phyloP scores from a whole-genome alignment of 2,329 filamentous ascomycete species.

The Botrytis hyacinthi region DNA sequence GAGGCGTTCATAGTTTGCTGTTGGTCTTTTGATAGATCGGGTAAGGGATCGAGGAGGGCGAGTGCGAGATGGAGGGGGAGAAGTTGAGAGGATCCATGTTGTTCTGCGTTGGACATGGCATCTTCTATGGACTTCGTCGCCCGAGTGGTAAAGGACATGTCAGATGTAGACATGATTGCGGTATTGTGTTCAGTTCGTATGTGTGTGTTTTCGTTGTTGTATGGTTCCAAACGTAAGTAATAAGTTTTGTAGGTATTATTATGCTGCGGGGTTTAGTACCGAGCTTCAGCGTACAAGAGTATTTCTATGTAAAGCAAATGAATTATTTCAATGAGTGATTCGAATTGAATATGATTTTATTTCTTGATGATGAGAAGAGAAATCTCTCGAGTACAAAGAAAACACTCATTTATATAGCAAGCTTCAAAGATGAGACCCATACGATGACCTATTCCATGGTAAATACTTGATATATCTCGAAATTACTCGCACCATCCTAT shows the following conservation, averaged over 20 bases:
- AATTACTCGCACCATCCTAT: neutral
- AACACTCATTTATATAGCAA: conserved; percentile 14
- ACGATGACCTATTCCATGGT: neutral
- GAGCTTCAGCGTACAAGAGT: neutral
- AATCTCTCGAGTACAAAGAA: neutral
- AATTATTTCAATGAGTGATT: neutral
- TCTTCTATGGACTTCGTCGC: conserved; percentile 88
- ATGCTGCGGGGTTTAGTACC: conserved; percentile 11
- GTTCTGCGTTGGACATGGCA: conserved; percentile 80
- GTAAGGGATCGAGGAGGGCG: conserved; percentile 71
- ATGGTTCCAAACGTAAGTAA: neutral
- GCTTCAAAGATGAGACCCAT: conserved; percentile 1
- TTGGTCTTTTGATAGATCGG: conserved; percentile 77
- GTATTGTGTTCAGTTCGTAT: conserved; percentile 29
- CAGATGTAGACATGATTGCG: conserved; percentile 60
- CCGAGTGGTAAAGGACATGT: conserved; percentile 91
- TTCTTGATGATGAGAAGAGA: neutral
- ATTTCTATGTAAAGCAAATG: neutral
- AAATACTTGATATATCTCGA: conserved; percentile 15
- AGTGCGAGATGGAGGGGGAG: conserved; percentile 87
- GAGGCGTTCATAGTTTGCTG: conserved; percentile 65
- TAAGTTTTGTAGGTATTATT: neutral
- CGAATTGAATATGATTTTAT: neutral
- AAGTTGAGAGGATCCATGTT: conserved; percentile 89
- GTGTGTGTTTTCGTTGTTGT: conserved; percentile 1